Evolutionary conservation across 345 rosid genomes (phyloP).

Genomic region (Gossypium thurberi): DNA sequence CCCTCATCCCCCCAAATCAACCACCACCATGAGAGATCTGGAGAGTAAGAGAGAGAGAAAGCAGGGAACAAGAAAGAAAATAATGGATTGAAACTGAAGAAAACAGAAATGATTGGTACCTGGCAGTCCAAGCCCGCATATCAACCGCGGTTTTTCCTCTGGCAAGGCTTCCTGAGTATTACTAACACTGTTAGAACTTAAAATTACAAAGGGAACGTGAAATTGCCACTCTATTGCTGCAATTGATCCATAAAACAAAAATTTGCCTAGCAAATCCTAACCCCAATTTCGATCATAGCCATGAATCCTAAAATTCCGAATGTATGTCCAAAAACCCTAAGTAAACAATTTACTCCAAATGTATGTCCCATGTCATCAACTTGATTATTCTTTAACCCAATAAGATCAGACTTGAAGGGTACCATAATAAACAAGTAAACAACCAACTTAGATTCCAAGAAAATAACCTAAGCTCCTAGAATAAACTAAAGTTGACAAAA

Average conservation of each 20-base stretch:
- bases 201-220: background rate
- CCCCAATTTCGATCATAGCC: background rate
- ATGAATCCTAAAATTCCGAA: background rate
- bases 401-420: background rate
- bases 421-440: background rate
- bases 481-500: background rate
- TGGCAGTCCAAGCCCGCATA: constrained; percentile 64
- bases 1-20: too few species aligned
- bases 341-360: background rate
- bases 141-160: constrained; percentile 50
- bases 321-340: background rate
- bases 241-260: background rate
- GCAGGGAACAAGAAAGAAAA: background rate
- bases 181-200: constrained; percentile 8
- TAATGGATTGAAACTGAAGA: background rate
- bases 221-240: background rate
- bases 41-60: background rate
- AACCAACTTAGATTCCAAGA: background rate
- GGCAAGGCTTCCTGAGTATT: constrained; percentile 49
- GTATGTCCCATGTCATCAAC: background rate
- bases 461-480: background rate
- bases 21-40: background rate
- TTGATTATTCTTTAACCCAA: background rate
- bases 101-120: constrained; percentile 27
- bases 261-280: background rate